Evolutionary conservation across 805 yeast genomes (phyloP), one percentile per base, ranked within the genome.

Genomic region (Ogataea trehalophila): DNA sequence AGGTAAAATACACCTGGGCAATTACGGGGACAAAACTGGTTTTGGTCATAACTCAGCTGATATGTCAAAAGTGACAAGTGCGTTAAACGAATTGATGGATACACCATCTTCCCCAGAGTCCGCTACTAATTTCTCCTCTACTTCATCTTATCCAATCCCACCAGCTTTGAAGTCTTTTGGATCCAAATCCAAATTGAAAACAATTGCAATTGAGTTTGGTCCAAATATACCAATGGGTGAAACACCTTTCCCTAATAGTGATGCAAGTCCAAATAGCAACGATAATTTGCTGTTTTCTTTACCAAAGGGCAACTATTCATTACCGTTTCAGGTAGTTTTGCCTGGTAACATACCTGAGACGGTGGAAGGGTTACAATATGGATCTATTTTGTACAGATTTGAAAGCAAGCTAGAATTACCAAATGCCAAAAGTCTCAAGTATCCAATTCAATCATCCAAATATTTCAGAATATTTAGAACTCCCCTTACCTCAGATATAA

Each of bases 271-370:
- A 4, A 14, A 5, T 33, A 22, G 8, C 5, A 37, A 48, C 20
- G 33, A 40, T 8, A 43, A 42, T 17, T 33, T 46, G 8, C 16
- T 47, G 6, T 78, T 67, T 53, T 60, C 68, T 14, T 60, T 78
- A 29, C 80, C 80, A 2, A 64, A 71, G 46, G 83, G 82, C 1
- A 78, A 78, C 56, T 77, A 77, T 54, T 69, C 72, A 39, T 59
- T 78, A 43, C 82, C 82, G 0, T 78, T 78, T 52, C 58, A 52
- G 33, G 61, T 71, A 8, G 61, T 59, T 13, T 58, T 78, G 26
- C 82, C 83, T 0, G 69, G 78, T 1, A 70, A 71, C 46, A 53
- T 72, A 0, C 70, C 76, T 11, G 83, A 76, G 52, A 72, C 81
- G 0, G 70, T 77, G 1, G 82, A 77, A 58, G 80, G 81, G 3